phyloP scores from a whole-genome alignment of 2,329 filamentous ascomycete species.

The Orbilia oligospora region DNA sequence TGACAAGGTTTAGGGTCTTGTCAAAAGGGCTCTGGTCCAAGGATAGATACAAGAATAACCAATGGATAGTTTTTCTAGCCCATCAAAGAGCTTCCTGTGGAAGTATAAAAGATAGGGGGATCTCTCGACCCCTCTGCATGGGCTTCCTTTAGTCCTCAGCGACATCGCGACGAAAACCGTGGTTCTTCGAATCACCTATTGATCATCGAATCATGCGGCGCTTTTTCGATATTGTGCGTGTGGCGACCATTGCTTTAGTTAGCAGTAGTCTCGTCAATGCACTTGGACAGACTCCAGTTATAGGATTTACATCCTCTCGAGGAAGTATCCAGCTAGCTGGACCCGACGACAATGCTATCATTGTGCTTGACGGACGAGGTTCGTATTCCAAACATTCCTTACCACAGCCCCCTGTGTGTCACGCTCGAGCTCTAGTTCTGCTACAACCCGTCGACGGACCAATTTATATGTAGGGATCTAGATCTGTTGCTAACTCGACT shows the following conservation, averaged over 20 bases:
- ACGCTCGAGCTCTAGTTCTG: no score
- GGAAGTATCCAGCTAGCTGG: conserved; percentile 56
- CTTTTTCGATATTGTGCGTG: conserved; percentile 48
- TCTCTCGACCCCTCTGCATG: conserved; percentile 24
- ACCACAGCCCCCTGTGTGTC: neutral
- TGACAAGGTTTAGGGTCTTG: conserved; percentile 28
- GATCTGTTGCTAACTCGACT: conserved; percentile 12
- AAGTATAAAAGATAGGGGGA: conserved; percentile 53
- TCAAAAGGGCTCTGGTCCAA: conserved; percentile 17
- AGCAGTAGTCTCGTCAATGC: conserved; percentile 52
- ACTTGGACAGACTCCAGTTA: conserved; percentile 54
- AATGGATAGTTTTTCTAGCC: neutral
- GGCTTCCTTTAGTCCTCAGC: conserved; percentile 37
- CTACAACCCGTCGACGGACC: no score
- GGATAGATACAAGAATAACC: conserved; percentile 18
- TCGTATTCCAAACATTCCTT: conserved; percentile 17
- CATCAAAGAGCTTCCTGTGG: conserved; percentile 8
- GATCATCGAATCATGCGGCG: conserved; percentile 54
- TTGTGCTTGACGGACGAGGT: conserved; percentile 58
- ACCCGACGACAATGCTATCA: conserved; percentile 44
- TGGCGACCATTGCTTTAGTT: conserved; percentile 52
- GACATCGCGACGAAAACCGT: conserved; percentile 40
- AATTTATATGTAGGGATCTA: neutral
- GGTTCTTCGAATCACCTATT: conserved; percentile 49
- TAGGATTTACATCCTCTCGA: conserved; percentile 46